Evolutionary conservation across 1,284 basidiomycete species (phyloP).

Genomic region (Cyathus olla): DNA sequence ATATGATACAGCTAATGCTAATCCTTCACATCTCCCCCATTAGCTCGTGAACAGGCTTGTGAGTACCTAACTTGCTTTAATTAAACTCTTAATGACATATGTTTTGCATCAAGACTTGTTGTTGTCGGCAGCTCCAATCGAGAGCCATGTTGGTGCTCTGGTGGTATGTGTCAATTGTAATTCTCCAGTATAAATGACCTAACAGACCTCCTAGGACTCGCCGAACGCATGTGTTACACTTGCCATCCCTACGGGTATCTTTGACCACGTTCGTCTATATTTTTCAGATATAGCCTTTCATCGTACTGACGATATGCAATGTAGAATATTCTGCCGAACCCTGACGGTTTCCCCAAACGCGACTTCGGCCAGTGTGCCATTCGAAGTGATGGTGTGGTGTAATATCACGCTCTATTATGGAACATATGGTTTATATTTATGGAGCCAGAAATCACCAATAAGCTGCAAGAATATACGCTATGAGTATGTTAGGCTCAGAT

Average conservation of each 20-base stretch:
- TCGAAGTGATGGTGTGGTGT: constrained; percentile 70
- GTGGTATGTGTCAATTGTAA: constrained; percentile 58
- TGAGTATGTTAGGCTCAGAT: too few species aligned
- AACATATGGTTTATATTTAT: too few species aligned
- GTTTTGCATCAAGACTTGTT: constrained; percentile 65
- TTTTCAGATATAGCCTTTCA: not conserved
- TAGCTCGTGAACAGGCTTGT: constrained; percentile 82
- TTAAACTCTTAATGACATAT: too few species aligned
- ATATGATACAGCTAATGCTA: not conserved
- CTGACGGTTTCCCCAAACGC: constrained; percentile 66
- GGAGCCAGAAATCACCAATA: too few species aligned
- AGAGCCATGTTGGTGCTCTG: constrained; percentile 80
- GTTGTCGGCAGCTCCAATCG: constrained; percentile 81
- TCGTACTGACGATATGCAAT: not conserved
- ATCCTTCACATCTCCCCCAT: not conserved
- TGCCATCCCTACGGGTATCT: constrained; percentile 78
- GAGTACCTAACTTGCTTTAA: constrained; percentile 32
- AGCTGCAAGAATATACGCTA: too few species aligned
- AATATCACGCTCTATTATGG: too few species aligned
- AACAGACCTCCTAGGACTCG: constrained; percentile 61
- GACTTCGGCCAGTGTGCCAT: constrained; percentile 76
- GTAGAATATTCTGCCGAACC: constrained; percentile 74
- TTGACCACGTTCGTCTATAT: constrained; percentile 65
- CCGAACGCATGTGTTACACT: constrained; percentile 85
- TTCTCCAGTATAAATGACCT: not conserved